These are phyloP conservation scores for Chrysochromulina parva DNA, from an alignment of 78 protist genomes.

Conservation along the genomic window DNA sequence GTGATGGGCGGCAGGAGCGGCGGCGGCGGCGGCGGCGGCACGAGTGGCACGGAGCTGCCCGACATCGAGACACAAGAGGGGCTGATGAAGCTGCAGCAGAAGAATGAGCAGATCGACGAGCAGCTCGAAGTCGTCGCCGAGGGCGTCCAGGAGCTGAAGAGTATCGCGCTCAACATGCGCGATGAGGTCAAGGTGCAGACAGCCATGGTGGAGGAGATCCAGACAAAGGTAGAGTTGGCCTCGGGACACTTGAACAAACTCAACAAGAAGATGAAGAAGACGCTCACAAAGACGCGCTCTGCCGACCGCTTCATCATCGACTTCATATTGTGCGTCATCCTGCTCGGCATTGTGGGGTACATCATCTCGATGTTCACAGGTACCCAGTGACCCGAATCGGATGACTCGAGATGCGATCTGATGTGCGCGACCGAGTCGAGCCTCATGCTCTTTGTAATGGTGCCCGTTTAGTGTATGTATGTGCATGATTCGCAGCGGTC, in stretches of 20 bases:
- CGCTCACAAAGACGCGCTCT: neutral
- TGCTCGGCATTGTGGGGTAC: neutral
- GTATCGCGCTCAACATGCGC: neutral
- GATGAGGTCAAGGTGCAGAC: neutral
- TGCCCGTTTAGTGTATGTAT: too few species aligned
- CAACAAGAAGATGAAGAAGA: neutral
- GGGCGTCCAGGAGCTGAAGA: neutral
- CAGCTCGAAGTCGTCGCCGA: neutral
- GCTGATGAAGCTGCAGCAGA: neutral
- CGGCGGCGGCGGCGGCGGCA: neutral
- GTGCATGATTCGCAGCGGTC: too few species aligned
- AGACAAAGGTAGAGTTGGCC: neutral
- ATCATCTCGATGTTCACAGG: neutral
- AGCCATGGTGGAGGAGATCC: constrained; percentile 2
- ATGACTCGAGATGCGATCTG: too few species aligned
- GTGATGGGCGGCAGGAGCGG: neutral
- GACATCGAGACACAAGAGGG: neutral
- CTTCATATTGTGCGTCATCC: neutral
- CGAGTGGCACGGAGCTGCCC: neutral
- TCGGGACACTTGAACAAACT: neutral
- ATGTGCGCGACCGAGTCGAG: too few species aligned
- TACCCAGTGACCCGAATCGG: too few species aligned
- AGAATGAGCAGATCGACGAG: neutral
- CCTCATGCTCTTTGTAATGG: too few species aligned
- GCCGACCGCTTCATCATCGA: neutral